Evolutionary conservation across 129 eudicot genomes (phyloP).

Genomic region (Gnaphalium uliginosum): DNA sequence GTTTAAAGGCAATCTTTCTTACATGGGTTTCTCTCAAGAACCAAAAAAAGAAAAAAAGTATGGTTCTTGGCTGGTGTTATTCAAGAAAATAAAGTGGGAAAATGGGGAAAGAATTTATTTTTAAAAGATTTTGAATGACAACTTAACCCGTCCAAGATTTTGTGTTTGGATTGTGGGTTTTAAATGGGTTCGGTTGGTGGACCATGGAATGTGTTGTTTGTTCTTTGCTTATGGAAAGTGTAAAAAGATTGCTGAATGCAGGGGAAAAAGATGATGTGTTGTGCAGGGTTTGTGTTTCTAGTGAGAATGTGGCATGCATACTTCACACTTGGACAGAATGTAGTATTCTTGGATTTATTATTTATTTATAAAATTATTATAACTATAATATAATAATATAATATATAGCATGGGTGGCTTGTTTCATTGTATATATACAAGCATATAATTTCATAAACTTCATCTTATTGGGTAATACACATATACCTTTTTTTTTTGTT

Average conservation of each 20-base stretch:
- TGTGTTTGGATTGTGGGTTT: conserved; percentile 23
- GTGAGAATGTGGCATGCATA: background rate
- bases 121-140: background rate
- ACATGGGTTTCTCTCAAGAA: conserved; percentile 5
- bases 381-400: no score
- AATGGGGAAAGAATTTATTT: background rate
- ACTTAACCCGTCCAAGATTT: background rate
- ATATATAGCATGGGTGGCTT: no score
- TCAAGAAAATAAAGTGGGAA: conserved; percentile 12
- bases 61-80: background rate
- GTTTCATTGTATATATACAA: no score
- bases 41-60: background rate
- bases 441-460: no score
- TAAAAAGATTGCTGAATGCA: conserved; percentile 37
- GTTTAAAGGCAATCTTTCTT: conserved; percentile 16
- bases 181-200: conserved; percentile 23
- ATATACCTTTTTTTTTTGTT: no score
- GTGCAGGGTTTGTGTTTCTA: conserved; percentile 7
- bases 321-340: background rate
- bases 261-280: conserved; percentile 45
- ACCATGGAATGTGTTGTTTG: conserved; percentile 28
- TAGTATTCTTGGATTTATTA: background rate
- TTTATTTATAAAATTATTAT: background rate
- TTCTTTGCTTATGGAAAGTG: conserved; percentile 54
- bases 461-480: no score